Conservation (phyloP, 768 basidiomycete species). For the Collybia sp. region DNA sequence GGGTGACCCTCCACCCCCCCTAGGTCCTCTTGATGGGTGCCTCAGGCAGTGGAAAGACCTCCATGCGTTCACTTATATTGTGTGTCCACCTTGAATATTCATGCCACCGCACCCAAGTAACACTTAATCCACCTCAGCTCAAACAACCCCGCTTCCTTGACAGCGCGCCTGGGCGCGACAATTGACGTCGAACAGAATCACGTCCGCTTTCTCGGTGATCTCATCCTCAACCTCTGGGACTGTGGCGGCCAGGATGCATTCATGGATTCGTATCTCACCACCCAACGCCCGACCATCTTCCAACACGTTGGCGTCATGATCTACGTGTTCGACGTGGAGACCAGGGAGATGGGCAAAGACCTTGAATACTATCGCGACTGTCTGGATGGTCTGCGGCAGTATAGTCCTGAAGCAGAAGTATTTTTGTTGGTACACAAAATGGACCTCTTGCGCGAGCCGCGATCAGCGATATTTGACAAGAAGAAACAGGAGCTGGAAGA, state of each 20-base stretch:
- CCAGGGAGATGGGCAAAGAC: conserved; percentile 80
- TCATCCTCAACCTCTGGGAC: conserved; percentile 97
- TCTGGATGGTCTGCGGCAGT: conserved; percentile 73
- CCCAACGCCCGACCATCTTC: conserved; percentile 92
- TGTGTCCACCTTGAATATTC: conserved; percentile 35
- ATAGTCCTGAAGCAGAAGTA: conserved; percentile 77
- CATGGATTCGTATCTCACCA: conserved; percentile 94
- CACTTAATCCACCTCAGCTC: conserved; percentile 47
- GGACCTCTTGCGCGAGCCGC: conserved; percentile 80
- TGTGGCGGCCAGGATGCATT: conserved; percentile 98
- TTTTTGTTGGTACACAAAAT: conserved; percentile 97
- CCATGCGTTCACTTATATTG: conserved; percentile 99
- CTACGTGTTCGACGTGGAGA: conserved; percentile 96
- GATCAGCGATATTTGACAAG: conserved; percentile 55
- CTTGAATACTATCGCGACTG: conserved; percentile 91
- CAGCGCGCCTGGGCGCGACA: conserved; percentile 89
- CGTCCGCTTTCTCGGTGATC: conserved; percentile 93
- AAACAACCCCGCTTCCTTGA: conserved; percentile 90
- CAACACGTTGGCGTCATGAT: conserved; percentile 96
- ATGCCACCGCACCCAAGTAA: background rate
- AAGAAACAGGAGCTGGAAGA: conserved; percentile 71
- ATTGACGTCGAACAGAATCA: conserved; percentile 98
- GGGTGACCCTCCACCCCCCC: conserved; percentile 14
- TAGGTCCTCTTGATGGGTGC: conserved; percentile 99
- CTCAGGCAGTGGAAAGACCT: conserved; percentile 91